Evolutionary conservation across 768 basidiomycete species (phyloP), one percentile per base, ranked within the genome.

Genomic region (Naganishia onofrii): DNA sequence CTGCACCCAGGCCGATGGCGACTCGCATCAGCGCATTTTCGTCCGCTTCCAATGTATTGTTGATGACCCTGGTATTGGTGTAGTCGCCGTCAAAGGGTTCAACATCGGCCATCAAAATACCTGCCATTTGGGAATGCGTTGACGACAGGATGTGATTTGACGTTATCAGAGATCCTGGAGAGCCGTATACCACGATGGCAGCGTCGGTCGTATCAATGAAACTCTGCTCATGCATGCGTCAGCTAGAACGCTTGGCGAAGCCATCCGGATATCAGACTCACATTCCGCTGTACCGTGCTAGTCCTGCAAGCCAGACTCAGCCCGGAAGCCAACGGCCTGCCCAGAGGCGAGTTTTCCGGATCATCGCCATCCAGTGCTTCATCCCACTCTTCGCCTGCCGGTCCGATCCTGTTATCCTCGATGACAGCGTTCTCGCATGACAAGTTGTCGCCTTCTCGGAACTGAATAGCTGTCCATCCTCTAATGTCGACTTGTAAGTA

Each of bases 141-240:
- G 77, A 71, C 2, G 83, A 74, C 26, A 75, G 74, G 70, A 84
- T 80, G 6, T 75, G 77, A 74, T 84, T 84, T 68, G 75, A 70
- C 13, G 77, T 58, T 53, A 83, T 75, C 38, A 76, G 51, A 0
- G 82, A 80, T 0, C 82, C 82, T 0, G 83, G 83, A 3, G 83
- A 81, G 65, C 83, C 82, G 71, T 82, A 84, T 44, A 83, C 67
- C 28, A 81, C 76, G 23, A 81, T 74, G 19, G 79, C 74, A 2
- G 82, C 81, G 56, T 82, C 82, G 0, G 83, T 83, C 8, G 81
- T 82, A 64, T 84, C 83, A 66, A 78, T 69, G 52, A 84, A 81
- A 8, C 75, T 79, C 73, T 81, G 56, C 26, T 71, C 8, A 51
- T 44, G 19, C 8, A 5, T 51, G 21, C 4, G 42, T 19, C 7